These are phyloP conservation scores for Amanita phalloides DNA, from an alignment of 768 basidiomycete species.

Conservation along the genomic window DNA sequence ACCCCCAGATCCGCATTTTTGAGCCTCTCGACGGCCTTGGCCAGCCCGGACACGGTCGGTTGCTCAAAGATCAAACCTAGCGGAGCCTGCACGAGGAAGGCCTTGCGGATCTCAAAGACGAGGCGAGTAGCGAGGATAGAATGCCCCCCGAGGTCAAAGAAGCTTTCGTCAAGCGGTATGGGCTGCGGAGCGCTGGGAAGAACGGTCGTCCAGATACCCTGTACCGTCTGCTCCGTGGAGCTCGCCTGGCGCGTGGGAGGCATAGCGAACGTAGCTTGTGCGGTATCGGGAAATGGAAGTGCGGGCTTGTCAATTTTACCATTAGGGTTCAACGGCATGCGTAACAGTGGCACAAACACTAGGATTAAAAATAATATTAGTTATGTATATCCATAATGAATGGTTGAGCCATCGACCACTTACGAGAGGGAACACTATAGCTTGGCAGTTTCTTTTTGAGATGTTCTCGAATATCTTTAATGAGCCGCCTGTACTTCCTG, in stretches of 20 bases:
- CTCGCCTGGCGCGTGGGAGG: slow-evolving; percentile 30
- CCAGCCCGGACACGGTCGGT: slow-evolving; percentile 76
- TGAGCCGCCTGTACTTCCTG: slow-evolving; percentile 73
- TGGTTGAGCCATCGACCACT: slow-evolving; percentile 18
- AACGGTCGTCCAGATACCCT: slow-evolving; percentile 74
- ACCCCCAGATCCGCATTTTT: slow-evolving; percentile 72
- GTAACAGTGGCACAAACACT: slow-evolving; percentile 91
- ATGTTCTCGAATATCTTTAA: slow-evolving; percentile 90
- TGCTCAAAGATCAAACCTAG: slow-evolving; percentile 86
- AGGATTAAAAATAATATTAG: not conserved
- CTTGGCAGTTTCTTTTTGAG: slow-evolving; percentile 94
- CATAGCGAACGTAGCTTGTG: slow-evolving; percentile 39
- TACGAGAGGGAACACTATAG: slow-evolving; percentile 87
- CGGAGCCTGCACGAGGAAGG: slow-evolving; percentile 84
- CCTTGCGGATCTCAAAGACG: slow-evolving; percentile 92
- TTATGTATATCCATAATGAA: no score
- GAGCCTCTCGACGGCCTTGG: slow-evolving; percentile 62
- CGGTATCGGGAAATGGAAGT: slow-evolving; percentile 97
- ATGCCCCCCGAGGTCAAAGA: slow-evolving; percentile 98
- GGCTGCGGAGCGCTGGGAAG: slow-evolving; percentile 70
- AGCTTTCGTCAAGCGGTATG: slow-evolving; percentile 84
- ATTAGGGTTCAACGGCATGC: slow-evolving; percentile 98
- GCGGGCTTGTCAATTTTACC: slow-evolving; percentile 99
- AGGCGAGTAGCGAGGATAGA: slow-evolving; percentile 96
- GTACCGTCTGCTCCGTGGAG: slow-evolving; percentile 72